phyloP scores from a whole-genome alignment of 129 eudicot species.

The Artemisia argyi region DNA sequence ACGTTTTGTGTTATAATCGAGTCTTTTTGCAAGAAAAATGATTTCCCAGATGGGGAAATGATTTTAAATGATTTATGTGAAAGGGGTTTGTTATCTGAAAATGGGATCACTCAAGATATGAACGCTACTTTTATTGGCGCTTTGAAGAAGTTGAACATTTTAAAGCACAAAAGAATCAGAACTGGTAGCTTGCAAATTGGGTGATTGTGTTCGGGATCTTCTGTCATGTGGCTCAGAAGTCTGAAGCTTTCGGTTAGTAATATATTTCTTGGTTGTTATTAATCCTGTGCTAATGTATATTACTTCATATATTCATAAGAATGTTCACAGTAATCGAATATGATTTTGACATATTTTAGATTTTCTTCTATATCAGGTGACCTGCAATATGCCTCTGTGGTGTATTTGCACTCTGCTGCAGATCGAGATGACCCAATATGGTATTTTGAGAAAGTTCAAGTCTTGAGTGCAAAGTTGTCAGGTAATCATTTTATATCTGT shows the following conservation, averaged over 20 bases:
- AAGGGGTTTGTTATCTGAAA: constrained; percentile 64
- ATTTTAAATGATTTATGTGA: constrained; percentile 56
- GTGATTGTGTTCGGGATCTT: background rate
- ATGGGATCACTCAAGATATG: constrained; percentile 34
- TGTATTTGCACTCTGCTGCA: too few species aligned
- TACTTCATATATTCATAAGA: too few species aligned
- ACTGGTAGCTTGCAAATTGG: constrained; percentile 14
- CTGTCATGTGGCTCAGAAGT: background rate
- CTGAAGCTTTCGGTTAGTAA: background rate
- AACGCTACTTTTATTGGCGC: constrained; percentile 40
- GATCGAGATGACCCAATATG: too few species aligned
- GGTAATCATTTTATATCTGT: too few species aligned
- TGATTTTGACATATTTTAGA: too few species aligned
- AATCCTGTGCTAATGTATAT: too few species aligned
- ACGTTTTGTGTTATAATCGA: constrained; percentile 51
- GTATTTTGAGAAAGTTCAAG: too few species aligned
- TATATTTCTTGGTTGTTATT: too few species aligned
- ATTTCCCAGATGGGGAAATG: constrained; percentile 47
- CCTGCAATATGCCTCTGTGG: too few species aligned
- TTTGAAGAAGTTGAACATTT: constrained; percentile 35
- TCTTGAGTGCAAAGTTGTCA: too few species aligned
- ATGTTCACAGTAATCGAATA: too few species aligned
- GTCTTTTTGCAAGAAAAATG: constrained; percentile 38
- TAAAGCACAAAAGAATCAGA: constrained; percentile 46
- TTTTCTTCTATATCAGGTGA: too few species aligned